Base-by-base conservation (phyloP, 1,284 basidiomycete species). In the Ustilago bromivora region DNA sequence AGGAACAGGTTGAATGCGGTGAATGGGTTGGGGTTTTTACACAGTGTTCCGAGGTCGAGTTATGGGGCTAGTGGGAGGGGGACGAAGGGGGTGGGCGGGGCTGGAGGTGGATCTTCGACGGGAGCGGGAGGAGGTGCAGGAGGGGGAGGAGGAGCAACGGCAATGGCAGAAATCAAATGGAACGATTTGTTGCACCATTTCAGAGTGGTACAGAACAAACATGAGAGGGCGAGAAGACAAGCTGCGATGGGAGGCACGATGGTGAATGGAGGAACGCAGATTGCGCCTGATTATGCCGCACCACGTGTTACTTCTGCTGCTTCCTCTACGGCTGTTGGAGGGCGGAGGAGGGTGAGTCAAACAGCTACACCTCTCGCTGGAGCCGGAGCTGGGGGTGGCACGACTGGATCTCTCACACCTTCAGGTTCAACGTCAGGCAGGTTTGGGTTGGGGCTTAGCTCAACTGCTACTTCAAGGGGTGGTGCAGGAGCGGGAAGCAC, bases 1-100 rank as follows among this genome's bases (percentile, higher is more conserved):
- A 90, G 96, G 41, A 98, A 98, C 86, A 91, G 97, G 40, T 88
- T 99, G 40, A 95, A 93, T 77, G 95, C 96, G 2, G 95, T 99
- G 52, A 96, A 96, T 86, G 94, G 96, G 1, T 91, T 95, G 11
- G 96, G 97, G 0, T 97, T 95, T 86, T 87, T 96, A 4, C 94
- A 96, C 65, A 93, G 94, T 57, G 91, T 92, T 19, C 92, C 94
- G 0, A 92, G 93, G 13, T 57, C 72, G 31, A 68, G 53, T 51
- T 73, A 75, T 41, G 56, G 56, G 17, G 8, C 51, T 2, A 28
- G 28, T 23, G 46, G 66, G 36, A 23, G 49, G 19, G 56, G 43
- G 32, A 28, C 36, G 2, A 71, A 68, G 67, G 28, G 35, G 53
- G 63, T 36, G 12, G 43, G 57, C 28, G 52, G 53, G 12, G 61